Conservation (phyloP, 192 early-diverging fungal species). For the Podila verticillata region DNA sequence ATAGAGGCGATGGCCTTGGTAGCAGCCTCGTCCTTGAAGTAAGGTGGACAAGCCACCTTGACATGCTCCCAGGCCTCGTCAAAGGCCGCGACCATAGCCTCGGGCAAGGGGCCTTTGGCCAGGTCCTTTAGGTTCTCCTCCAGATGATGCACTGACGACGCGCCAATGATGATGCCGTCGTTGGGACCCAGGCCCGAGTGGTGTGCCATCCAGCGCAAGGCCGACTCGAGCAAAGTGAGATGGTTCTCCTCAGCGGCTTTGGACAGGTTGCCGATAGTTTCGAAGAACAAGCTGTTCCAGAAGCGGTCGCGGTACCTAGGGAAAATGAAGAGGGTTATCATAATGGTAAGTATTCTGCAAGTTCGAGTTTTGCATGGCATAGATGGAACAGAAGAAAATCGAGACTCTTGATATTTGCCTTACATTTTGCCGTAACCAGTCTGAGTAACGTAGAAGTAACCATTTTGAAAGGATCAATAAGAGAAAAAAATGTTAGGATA, state of each 20-base stretch:
- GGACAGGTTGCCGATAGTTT: conserved; percentile 57
- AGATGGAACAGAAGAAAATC: neutral
- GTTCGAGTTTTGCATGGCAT: neutral
- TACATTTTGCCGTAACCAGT: conserved; percentile 28
- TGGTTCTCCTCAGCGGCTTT: conserved; percentile 20
- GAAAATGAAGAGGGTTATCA: neutral
- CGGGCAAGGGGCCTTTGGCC: conserved; percentile 63
- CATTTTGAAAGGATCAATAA: neutral
- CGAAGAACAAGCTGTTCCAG: conserved; percentile 61
- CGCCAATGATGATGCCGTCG: conserved; percentile 51
- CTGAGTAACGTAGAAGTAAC: neutral
- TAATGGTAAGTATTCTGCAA: no score
- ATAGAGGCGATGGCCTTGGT: neutral
- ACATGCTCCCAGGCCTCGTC: conserved; percentile 67
- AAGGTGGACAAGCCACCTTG: conserved; percentile 40
- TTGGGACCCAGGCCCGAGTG: conserved; percentile 45
- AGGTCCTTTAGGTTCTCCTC: conserved; percentile 59
- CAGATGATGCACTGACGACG: conserved; percentile 48
- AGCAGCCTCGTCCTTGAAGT: conserved; percentile 35
- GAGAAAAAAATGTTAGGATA: neutral
- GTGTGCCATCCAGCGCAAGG: conserved; percentile 54
- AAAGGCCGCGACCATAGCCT: conserved; percentile 59
- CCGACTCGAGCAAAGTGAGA: conserved; percentile 44
- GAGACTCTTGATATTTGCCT: neutral
- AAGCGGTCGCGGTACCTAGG: conserved; percentile 54